A percentile compares a stretch with the other conserved stretches of the same genome.
Evolutionary conservation across 2,329 filamentous ascomycete genomes (phyloP).

Genomic region (Neurospora sp.): DNA sequence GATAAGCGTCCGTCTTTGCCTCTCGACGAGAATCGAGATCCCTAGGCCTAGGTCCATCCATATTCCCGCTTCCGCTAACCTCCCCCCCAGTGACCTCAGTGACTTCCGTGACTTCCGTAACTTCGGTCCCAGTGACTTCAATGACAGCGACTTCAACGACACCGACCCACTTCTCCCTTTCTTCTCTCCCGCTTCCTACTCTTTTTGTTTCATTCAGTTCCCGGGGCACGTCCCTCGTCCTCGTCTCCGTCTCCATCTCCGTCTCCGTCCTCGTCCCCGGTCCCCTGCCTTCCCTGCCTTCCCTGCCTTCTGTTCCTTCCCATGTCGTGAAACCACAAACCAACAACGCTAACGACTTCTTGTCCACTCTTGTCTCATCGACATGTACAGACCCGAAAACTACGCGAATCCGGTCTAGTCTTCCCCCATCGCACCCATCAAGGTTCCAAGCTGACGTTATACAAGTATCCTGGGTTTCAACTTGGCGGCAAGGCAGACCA

Average conservation of each 20-base stretch:
- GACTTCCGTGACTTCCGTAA: background rate
- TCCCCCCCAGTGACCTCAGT: background rate
- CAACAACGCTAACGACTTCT: background rate
- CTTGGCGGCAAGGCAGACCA: background rate
- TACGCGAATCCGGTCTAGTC: background rate
- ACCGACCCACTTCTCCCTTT: no score
- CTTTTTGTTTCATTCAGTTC: background rate
- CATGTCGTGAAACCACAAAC: background rate
- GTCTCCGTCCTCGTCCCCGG: background rate
- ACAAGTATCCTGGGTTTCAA: background rate
- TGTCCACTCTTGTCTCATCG: background rate
- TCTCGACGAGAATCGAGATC: no score
- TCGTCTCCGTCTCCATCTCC: background rate
- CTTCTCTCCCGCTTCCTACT: no score
- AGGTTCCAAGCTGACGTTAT: background rate
- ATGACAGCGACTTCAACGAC: no score
- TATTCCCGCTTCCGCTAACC: background rate
- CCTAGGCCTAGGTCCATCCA: no score
- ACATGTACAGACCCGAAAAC: background rate
- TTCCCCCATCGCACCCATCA: no score
- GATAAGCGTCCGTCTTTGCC: no score
- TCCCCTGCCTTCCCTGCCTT: background rate
- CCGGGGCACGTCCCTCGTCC: no score
- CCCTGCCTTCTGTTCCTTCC: background rate
- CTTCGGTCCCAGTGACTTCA: no score